Evolutionary conservation across 2,329 filamentous ascomycete species (phyloP).

Genomic region (Trichoderma sp.): DNA sequence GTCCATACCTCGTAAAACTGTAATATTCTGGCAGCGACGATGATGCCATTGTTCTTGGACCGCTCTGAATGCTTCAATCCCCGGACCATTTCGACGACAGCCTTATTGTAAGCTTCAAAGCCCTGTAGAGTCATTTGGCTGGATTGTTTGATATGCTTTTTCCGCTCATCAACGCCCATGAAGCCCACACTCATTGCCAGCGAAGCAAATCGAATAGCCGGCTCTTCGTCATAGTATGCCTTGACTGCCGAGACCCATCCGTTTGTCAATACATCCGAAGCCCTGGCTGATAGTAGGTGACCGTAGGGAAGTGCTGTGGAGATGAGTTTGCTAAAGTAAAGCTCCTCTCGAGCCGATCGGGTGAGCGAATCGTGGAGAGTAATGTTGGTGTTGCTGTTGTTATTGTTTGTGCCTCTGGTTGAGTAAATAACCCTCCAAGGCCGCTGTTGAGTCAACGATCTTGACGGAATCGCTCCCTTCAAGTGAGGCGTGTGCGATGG

Average conservation of each 20-base stretch:
- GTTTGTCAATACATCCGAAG: constrained; percentile 25
- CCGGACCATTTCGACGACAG: constrained; percentile 27
- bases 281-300: constrained; percentile 19
- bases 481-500: background rate
- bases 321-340: constrained; percentile 27
- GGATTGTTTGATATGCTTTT: constrained; percentile 28
- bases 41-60: constrained; percentile 26
- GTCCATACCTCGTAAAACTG: constrained; percentile 31
- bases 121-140: constrained; percentile 30
- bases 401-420: background rate
- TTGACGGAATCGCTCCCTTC: background rate
- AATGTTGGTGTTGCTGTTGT: background rate
- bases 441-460: background rate
- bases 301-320: constrained; percentile 25
- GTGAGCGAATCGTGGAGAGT: constrained; percentile 23
- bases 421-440: constrained; percentile 21
- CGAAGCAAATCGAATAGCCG: constrained; percentile 26
- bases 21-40: constrained; percentile 27
- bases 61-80: constrained; percentile 22
- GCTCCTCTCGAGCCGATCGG: constrained; percentile 28
- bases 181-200: constrained; percentile 31
- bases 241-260: constrained; percentile 31
- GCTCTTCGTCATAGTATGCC: constrained; percentile 29
- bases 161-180: constrained; percentile 27
- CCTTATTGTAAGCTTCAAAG: constrained; percentile 29